Evolutionary conservation across 2,329 filamentous ascomycete species (phyloP), one percentile per base, ranked within the genome.

Genomic region (Didymella arachidicola): DNA sequence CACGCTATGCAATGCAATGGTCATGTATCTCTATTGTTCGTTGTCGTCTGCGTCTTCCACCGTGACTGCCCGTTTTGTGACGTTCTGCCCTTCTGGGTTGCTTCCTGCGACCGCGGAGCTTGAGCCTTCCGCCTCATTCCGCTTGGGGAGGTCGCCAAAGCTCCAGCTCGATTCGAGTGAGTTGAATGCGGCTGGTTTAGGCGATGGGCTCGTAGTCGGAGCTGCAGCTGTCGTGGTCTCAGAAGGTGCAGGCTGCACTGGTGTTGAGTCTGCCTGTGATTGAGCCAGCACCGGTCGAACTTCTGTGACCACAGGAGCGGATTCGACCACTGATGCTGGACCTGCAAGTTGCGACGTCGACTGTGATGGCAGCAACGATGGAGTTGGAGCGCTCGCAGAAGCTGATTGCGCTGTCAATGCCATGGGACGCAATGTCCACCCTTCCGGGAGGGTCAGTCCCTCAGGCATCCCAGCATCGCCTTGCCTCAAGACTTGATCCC

Each of bases 81-180:
- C 49, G 16, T 56, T 59, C 52, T 69, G 64, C 7, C 58, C 64
- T 41, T 70, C 68, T 7, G 70, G 52, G 41, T 61, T 71, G 44
- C 64, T 68, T 36, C 59, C 61, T 38, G 65, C 72, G 19, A 72
- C 67, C 18, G 68, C 70, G 44, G 74, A 72, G 53, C 69, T 71
- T 16, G 70, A 72, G 3, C 63, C 67, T 44, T 71, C 67, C 22
- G 63, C 63, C 43, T 74, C 72, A 19, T 60, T 70, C 36, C 62
- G 62, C 49, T 68, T 68, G 12, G 58, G 63, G 22, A 67, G 56
- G 38, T 74, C 72, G 10, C 67, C 72, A 57, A 77, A 77, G 52
- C 71, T 74, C 74, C 73, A 76, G 44, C 74, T 76, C 19, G 74
- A 77, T 36, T 68, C 73, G 3, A 76, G 64, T 3, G 69, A 73